Base-by-base conservation (phyloP, 2,329 filamentous ascomycete genomes). In the Rutstroemia sydowiana region DNA sequence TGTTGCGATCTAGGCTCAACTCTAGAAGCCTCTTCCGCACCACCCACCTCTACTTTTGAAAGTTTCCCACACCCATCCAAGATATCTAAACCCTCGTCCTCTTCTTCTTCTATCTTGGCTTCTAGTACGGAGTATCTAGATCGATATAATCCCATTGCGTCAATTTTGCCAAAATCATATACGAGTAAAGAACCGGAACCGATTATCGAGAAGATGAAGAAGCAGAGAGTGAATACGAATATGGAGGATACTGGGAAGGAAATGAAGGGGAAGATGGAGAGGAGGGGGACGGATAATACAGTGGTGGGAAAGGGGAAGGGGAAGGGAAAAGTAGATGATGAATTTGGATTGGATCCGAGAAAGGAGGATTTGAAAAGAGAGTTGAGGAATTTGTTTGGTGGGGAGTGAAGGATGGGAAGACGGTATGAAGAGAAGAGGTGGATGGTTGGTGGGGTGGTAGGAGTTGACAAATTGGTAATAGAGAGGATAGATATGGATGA, bases 201-300 rank as follows among this genome's bases (percentile, higher is more conserved):
- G 2, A 56, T 61, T 32, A 28, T 62, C 13, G 56, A 60, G 14
- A 64, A 54, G 36, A 57, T 63, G 31, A 57, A 53, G 37, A 62
- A 52, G 40, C 55, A 57, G 51, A 57, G 43, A 42, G 45, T 48
- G 14, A 51, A 32, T 13, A 55, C 42, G 30, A 31, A 30, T 30
- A 49, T 40, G 39, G 14, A 43, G n/a, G 45, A 20, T 23, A 26
- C 18, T 20, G 13, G 23, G 14, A 43, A 18, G 18, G 31, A 14
- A 30, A 50, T 30, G 13, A 6, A 5, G 41, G 31, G 20, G 26
- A 26, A 7, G 42, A 48, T 1, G 46, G 18, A 20, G 42, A 43
- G 34, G 42, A 43, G n/a, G 36, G 30, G 18, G 37, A 43, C 13
- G 23, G 30, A 10, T 20, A 48, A 10, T 8, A 16, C 49, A 16